Evolutionary conservation across 1,284 basidiomycete species (phyloP), one percentile per base, ranked within the genome.

Genomic region (Phellinidium pouzarii): DNA sequence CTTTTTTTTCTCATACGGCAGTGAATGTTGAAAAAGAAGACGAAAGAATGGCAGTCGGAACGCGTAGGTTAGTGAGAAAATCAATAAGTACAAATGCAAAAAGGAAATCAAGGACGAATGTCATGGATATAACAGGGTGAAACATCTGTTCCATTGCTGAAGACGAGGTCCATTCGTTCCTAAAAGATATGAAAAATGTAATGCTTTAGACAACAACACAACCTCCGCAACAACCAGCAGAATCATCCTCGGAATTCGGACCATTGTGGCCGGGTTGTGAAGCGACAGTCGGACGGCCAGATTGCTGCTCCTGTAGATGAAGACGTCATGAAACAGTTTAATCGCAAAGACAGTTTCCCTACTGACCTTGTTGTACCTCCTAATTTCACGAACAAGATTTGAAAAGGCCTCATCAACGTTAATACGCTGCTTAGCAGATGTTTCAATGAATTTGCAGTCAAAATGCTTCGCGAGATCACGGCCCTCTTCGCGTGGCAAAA

Each of bases 391-490:
- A 36, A 99, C 96, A 55, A 99, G 86, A 60, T 91, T 89, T 66
- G 82, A 87, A 74, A 99, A 99, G n/a, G 94, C 93, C 72, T 99
- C 95, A 64, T 99, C 96, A 50, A 99, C 96, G 64, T 98, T 98
- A 71, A 97, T 91, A 46, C 96, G 80, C 66, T 96, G 91, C 75
- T 99, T 99, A 50, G 96, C 96, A 20, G 95, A 98, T 1, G 96
- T 98, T 72, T 99, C 96, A 61, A 99, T 94, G 71, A 96, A 99
- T 64, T 88, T 91, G 74, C 94, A 97, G 48, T 87, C 89, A 67
- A 98, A 96, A 67, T 94, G 91, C 69, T 93, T 94, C 1, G 96
- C 95, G 54, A 99, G 80, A 64, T 96, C 94, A 54, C 92, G 91
- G 8, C 96, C 96, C 91, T 99, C 95, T 95, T 67, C 51, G 50